Evolutionary conservation across 2,329 filamentous ascomycete species (phyloP).

Genomic region (Phialophora chinensis): DNA sequence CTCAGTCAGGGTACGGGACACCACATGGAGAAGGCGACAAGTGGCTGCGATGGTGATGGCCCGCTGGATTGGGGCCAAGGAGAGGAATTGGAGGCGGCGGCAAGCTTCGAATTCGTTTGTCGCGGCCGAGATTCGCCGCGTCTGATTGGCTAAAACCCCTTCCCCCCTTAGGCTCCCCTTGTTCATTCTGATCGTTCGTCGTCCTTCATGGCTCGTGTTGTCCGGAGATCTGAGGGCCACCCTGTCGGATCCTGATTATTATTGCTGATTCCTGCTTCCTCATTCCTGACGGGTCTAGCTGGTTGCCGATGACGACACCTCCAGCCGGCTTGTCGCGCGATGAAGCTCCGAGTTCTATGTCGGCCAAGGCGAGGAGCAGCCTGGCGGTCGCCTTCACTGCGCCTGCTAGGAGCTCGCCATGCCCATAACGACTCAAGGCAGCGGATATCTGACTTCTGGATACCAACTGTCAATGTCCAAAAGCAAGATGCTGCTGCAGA

Average conservation of each 20-base stretch:
- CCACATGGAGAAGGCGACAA: constrained; percentile 7
- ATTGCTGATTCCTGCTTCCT: not conserved
- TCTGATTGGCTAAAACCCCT: not conserved
- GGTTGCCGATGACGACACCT: not conserved
- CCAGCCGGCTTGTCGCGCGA: not conserved
- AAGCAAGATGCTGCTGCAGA: constrained; percentile 34
- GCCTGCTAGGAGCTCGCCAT: constrained; percentile 7
- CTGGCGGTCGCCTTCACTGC: not conserved
- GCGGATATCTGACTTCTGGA: constrained; percentile 35
- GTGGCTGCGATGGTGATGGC: constrained; percentile 1
- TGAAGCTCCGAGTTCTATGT: not conserved
- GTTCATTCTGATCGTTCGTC: not conserved
- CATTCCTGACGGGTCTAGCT: not conserved
- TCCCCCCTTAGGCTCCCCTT: not conserved
- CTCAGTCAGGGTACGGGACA: constrained; percentile 6
- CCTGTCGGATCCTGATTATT: not conserved
- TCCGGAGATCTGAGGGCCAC: not conserved
- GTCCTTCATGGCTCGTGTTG: not conserved
- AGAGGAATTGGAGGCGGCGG: not conserved
- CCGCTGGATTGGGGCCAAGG: not conserved
- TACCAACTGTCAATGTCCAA: constrained; percentile 34
- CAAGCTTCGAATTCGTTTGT: not conserved
- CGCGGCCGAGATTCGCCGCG: not conserved
- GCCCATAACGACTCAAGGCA: constrained; percentile 31
- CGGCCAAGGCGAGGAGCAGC: not conserved